phyloP scores from a whole-genome alignment of 2,329 filamentous ascomycete genomes.

The Lecanicillium sp. region DNA sequence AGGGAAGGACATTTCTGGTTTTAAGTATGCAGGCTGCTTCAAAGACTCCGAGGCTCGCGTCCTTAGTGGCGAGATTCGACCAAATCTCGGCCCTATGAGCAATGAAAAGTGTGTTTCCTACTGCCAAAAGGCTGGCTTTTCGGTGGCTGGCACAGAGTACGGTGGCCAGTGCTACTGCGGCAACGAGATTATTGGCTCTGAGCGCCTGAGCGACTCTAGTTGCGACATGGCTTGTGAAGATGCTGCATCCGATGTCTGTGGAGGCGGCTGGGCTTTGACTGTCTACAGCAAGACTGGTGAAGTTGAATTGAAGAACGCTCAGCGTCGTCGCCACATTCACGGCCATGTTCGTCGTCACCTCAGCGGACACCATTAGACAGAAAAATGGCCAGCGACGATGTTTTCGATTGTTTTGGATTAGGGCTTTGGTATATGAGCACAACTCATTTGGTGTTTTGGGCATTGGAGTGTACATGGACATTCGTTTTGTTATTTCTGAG shows the following conservation, averaged over 20 bases:
- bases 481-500: too few relatives aligned
- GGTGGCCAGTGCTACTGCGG: conserved; percentile 46
- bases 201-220: conserved; percentile 31
- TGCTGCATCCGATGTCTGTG: conserved; percentile 38
- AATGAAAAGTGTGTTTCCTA: conserved; percentile 38
- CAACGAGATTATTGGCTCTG: conserved; percentile 22
- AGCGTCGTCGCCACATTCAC: conserved; percentile 27
- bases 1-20: conserved; percentile 15
- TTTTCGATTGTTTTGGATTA: too few relatives aligned
- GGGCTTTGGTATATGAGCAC: too few relatives aligned
- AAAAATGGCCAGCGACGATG: too few relatives aligned
- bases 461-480: background rate
- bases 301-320: conserved; percentile 17
- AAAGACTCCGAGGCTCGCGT: conserved; percentile 27
- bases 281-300: conserved; percentile 33
- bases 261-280: conserved; percentile 36
- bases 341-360: conserved; percentile 27
- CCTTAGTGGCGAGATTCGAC: conserved; percentile 29
- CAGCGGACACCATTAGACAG: conserved; percentile 20
- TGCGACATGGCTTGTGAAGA: conserved; percentile 44
- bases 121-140: conserved; percentile 33
- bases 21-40: conserved; percentile 35
- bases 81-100: conserved; percentile 32
- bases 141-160: conserved; percentile 42
- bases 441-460: background rate